Percentiles rank a stretch among this genome's conserved stretches.
These are phyloP conservation scores for Cephaloascus albidus DNA, from an alignment of 805 yeast genomes.

Conservation along the genomic window DNA sequence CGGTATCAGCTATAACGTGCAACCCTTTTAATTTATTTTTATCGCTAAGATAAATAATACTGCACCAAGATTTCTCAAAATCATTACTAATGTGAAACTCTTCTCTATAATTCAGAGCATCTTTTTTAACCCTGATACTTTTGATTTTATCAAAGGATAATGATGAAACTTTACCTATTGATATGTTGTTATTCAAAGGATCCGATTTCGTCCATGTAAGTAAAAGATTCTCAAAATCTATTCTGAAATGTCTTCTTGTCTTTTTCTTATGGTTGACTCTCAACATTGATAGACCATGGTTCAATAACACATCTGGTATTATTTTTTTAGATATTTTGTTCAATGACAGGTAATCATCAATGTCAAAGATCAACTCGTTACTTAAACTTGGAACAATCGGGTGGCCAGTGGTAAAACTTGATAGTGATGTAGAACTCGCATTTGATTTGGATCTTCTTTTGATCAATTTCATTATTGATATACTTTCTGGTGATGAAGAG, in stretches of 20 bases:
- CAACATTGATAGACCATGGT: slow-evolving; percentile 52
- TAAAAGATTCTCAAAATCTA: slow-evolving; percentile 46
- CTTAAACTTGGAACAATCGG: background rate
- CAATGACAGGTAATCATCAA: background rate
- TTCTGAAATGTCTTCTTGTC: slow-evolving; percentile 44
- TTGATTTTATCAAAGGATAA: slow-evolving; percentile 55
- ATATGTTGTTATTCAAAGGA: slow-evolving; percentile 8
- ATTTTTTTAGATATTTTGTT: slow-evolving; percentile 9
- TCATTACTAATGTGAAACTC: slow-evolving; percentile 69
- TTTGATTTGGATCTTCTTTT: background rate
- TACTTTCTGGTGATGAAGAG: background rate
- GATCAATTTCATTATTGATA: background rate
- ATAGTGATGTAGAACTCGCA: background rate
- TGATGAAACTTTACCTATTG: slow-evolving; percentile 23
- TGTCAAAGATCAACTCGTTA: background rate
- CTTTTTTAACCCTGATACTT: slow-evolving; percentile 50
- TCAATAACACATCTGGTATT: slow-evolving; percentile 37
- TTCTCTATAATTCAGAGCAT: slow-evolving; percentile 80
- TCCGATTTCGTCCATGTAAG: slow-evolving; percentile 42
- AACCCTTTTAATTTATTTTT: slow-evolving; percentile 63
- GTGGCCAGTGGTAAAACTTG: background rate
- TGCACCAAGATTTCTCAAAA: slow-evolving; percentile 63
- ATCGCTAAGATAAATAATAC: slow-evolving; percentile 60
- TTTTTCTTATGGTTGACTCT: slow-evolving; percentile 66
- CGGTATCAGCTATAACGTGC: slow-evolving; percentile 55